These are phyloP conservation scores for Adansonia rubrostipa DNA, from an alignment of 441 rosid genomes.

Conservation along the genomic window DNA sequence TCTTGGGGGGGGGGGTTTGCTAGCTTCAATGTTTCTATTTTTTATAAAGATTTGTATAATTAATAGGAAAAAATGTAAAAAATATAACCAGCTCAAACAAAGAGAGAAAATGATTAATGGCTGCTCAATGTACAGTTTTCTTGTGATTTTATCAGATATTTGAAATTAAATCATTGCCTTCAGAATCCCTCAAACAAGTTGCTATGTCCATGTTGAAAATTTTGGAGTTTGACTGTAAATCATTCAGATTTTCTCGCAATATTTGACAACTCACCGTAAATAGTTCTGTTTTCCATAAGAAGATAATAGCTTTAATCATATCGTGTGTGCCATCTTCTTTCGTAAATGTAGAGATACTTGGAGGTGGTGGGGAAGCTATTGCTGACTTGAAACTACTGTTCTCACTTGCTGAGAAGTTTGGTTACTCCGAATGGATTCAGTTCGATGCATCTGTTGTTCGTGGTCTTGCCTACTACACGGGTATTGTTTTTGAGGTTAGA, in stretches of 20 bases:
- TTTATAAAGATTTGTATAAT: neutral
- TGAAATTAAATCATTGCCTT: neutral
- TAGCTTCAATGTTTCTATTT: neutral
- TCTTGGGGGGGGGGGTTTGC: neutral
- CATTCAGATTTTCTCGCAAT: neutral
- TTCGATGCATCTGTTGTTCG: constrained; percentile 96
- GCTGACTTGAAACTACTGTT: constrained; percentile 76
- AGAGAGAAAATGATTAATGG: neutral
- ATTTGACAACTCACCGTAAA: neutral
- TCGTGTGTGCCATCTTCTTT: constrained; percentile 5
- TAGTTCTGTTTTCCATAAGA: neutral
- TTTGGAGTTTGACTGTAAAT: neutral
- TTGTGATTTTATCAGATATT: neutral
- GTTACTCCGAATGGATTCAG: constrained; percentile 89
- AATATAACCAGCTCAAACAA: neutral
- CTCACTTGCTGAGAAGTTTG: constrained; percentile 84
- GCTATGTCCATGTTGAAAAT: neutral
- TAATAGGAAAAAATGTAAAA: neutral
- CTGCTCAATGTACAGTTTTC: neutral
- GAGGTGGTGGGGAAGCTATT: constrained; percentile 81
- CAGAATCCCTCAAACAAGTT: constrained; percentile 1
- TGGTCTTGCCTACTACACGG: constrained; percentile 93
- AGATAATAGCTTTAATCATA: neutral
- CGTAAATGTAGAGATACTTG: constrained; percentile 59
- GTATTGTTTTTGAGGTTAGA: constrained; percentile 92